phyloP scores from a whole-genome alignment of 495 filamentous ascomycete species.

The Aspergillus ostianus region DNA sequence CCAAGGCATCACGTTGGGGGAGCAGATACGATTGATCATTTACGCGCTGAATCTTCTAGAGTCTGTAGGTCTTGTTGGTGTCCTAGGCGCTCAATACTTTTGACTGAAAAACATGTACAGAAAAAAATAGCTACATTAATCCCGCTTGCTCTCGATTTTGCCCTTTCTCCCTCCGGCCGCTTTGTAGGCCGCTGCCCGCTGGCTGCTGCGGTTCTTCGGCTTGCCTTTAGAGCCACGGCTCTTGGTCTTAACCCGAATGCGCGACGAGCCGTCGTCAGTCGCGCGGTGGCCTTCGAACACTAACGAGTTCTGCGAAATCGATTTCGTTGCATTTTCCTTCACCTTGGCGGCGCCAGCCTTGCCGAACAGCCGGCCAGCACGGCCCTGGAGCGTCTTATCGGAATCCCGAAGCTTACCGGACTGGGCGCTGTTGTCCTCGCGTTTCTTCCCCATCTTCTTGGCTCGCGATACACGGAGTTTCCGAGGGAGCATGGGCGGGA shows the following conservation, averaged over 20 bases:
- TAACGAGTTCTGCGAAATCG: constrained; percentile 53
- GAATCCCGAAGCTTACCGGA: constrained; percentile 59
- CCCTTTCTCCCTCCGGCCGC: constrained; percentile 50
- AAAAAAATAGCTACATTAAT: not conserved
- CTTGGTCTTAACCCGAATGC: constrained; percentile 57
- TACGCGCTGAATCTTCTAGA: not conserved
- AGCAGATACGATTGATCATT: not conserved
- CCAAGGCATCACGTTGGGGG: not conserved
- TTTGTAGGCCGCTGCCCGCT: constrained; percentile 67
- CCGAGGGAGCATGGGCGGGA: constrained; percentile 86
- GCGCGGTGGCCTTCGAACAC: constrained; percentile 92
- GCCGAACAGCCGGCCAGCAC: constrained; percentile 80
- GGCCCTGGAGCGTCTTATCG: constrained; percentile 70
- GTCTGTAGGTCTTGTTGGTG: not conserved
- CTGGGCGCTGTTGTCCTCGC: constrained; percentile 38
- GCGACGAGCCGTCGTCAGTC: constrained; percentile 61
- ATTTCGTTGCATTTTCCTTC: constrained; percentile 39
- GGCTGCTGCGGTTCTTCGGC: constrained; percentile 48
- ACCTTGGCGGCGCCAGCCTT: constrained; percentile 70
- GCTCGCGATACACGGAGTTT: constrained; percentile 83
- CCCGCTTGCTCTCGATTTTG: not conserved
- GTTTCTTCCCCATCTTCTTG: constrained; percentile 71
- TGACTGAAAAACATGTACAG: not conserved
- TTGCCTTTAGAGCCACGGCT: constrained; percentile 57
- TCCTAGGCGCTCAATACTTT: not conserved